A percentile compares a stretch with the other conserved stretches of the same genome.
phyloP scores from a whole-genome alignment of 2,329 filamentous ascomycete genomes.

The Alternaria arbusti region DNA sequence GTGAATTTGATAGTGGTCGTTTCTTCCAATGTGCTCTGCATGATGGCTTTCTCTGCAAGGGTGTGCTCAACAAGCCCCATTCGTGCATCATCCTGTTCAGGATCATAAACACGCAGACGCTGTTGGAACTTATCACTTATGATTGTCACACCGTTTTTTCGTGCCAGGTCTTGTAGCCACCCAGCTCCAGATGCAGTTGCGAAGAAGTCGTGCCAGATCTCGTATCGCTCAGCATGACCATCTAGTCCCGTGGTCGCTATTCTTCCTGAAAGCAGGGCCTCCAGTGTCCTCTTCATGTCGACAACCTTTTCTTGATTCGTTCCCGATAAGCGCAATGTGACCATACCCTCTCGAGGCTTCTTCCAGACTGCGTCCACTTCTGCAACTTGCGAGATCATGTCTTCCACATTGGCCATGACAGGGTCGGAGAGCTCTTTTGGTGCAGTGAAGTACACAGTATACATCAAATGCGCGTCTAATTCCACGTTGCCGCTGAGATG shows the following conservation, averaged over 20 bases:
- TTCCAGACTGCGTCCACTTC: background rate
- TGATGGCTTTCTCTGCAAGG: background rate
- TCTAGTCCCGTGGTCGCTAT: background rate
- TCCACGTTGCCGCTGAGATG: background rate
- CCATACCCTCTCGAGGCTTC: constrained; percentile 3
- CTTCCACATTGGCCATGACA: background rate
- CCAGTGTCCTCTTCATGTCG: constrained; percentile 5
- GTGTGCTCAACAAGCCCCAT: background rate
- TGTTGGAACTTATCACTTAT: constrained; percentile 8
- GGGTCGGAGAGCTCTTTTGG: constrained; percentile 5
- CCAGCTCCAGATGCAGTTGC: background rate
- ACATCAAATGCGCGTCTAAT: constrained; percentile 1
- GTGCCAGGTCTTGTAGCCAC: constrained; percentile 6
- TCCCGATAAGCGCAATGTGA: constrained; percentile 7
- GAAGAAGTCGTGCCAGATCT: constrained; percentile 17
- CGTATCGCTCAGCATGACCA: background rate
- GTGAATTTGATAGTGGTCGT: background rate
- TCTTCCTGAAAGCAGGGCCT: constrained; percentile 5
- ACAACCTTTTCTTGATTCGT: background rate
- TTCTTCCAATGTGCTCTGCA: background rate
- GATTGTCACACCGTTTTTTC: background rate
- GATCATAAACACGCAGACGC: constrained; percentile 9
- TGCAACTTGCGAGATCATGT: background rate
- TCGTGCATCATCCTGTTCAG: background rate
- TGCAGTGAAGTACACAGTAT: constrained; percentile 7